Percentiles rank a stretch among this genome's conserved stretches.
Evolutionary conservation across 768 basidiomycete species (phyloP).

Genomic region (Arthromyces matolae): DNA sequence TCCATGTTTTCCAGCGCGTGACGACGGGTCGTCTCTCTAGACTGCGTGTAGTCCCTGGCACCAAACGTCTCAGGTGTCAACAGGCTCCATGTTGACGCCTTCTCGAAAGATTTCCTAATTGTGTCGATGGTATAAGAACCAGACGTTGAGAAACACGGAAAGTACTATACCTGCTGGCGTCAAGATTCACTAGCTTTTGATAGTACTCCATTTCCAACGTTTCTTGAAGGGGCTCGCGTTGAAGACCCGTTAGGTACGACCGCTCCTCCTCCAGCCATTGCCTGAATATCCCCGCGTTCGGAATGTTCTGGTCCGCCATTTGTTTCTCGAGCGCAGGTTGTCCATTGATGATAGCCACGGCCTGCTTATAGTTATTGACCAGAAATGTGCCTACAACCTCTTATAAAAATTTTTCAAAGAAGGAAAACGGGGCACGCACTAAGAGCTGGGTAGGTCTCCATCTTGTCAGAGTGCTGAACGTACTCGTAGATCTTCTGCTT

Average conservation of each 20-base stretch:
- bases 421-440: not conserved
- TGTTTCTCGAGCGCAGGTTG: not conserved
- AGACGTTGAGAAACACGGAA: not conserved
- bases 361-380: constrained; percentile 2
- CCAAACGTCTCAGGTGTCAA: not conserved
- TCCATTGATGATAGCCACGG: not conserved
- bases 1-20: not conserved
- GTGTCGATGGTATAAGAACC: fast-evolving
- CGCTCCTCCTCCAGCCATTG: not conserved
- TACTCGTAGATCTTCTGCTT: constrained; percentile 21
- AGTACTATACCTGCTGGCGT: not conserved
- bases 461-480: not conserved
- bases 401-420: no score
- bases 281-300: not conserved
- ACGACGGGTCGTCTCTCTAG: not conserved
- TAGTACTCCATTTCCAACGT: not conserved
- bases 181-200: not conserved
- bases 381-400: no score
- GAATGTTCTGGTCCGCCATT: not conserved
- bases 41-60: not conserved
- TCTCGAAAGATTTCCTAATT: not conserved
- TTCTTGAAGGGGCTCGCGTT: not conserved
- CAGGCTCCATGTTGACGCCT: not conserved
- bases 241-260: not conserved
- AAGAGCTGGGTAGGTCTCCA: constrained; percentile 7